Percentiles rank a stretch among this genome's conserved stretches.
Evolutionary conservation across 257 asterid genomes (phyloP).

Genomic region (Forsythia viridissima): DNA sequence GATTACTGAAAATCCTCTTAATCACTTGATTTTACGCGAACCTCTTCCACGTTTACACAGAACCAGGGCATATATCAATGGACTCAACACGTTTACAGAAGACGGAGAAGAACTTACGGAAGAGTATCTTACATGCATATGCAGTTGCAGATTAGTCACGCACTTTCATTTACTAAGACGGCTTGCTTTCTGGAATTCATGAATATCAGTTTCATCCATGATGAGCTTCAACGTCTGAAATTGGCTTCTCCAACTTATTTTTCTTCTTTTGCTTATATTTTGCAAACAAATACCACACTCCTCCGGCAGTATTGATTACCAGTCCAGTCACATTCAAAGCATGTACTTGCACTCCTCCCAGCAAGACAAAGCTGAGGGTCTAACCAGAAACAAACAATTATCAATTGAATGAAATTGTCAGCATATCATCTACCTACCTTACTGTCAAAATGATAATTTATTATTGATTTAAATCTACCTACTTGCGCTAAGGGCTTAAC

Average conservation of each 20-base stretch:
- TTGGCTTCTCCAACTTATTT: conserved; percentile 60
- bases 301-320: conserved; percentile 88
- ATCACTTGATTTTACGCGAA: too few relatives aligned
- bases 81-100: too few relatives aligned
- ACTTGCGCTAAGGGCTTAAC: too few relatives aligned
- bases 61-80: too few relatives aligned
- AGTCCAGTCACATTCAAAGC: conserved; percentile 80
- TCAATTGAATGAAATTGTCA: conserved; percentile 2
- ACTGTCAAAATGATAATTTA: too few relatives aligned
- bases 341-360: conserved; percentile 91
- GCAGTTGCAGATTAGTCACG: too few relatives aligned
- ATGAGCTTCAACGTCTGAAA: conserved; percentile 45
- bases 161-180: not conserved
- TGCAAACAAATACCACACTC: conserved; percentile 82
- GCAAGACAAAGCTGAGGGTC: conserved; percentile 78
- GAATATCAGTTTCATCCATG: conserved; percentile 41
- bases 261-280: conserved; percentile 77
- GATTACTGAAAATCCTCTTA: too few relatives aligned
- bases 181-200: not conserved
- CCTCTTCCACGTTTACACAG: too few relatives aligned
- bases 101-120: too few relatives aligned
- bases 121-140: too few relatives aligned
- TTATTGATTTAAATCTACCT: too few relatives aligned
- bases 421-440: too few relatives aligned
- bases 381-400: conserved; percentile 25